Base-by-base conservation (phyloP, 2,329 filamentous ascomycete species). In the Ascocoryne sarcoides region DNA sequence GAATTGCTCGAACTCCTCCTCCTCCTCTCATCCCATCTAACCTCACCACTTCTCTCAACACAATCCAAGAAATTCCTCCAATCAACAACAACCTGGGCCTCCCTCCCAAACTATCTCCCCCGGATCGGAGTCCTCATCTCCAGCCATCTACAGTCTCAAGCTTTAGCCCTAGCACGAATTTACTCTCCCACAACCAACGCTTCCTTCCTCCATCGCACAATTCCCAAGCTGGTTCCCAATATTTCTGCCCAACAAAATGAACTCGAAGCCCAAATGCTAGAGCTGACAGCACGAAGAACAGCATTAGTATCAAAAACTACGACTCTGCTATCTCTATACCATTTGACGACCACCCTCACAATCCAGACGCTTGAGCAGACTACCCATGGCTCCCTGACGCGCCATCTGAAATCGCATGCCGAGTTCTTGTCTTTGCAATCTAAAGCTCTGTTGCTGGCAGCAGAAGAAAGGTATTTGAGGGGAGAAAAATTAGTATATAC, bases 181-280 rank as follows among this genome's bases (percentile, higher is more conserved):
- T 63, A 73, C 18, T 65, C 71, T 10, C 66, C 60, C 5, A 65
- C 61, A 4, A 73, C 69, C 2, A 62, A 60, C 4, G 50, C 69
- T 4, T 71, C 71, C 21, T 66, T 74, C 50, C 61, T 79, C n/a
- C 76, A 79, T 60, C 73, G 76, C 15, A 59, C 65, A 17, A 69
- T 80, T 36, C 63, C 73, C 1, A 60, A 64, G 14, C 62, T 82
- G 2, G 61, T 69, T 0, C 46, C 58, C 1, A 59, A 65, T 17
- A 57, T 68, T 14, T 47, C 58, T 3, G 43, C 60, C 2, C 64
- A 75, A 1, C 55, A 52, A 26, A 2, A 26, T 3, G 26, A 34
- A 2, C 44, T 73, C 3, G 65, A 65, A 2, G 66, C 64, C 2
- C 62, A 65, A 16, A 70, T 68, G 21, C 31, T 52, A 14, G 60